These are phyloP conservation scores for Emiliania huxleyi DNA, from an alignment of 78 protist species.

Conservation along the genomic window DNA sequence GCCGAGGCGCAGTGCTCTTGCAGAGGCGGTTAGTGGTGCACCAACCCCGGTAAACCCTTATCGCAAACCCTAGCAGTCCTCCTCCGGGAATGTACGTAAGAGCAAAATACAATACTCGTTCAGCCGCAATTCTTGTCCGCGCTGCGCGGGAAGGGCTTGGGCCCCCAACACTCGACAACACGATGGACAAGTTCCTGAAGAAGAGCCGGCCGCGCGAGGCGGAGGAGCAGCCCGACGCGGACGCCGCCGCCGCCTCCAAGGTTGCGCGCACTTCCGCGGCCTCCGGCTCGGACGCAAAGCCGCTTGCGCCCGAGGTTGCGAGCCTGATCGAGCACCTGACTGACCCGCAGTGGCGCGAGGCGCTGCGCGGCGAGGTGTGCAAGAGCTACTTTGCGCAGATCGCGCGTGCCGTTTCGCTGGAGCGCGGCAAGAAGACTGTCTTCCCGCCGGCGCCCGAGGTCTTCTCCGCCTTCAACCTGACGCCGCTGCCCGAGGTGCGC, in stretches of 20 bases:
- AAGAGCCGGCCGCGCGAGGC: background rate
- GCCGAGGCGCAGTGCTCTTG: too few species aligned
- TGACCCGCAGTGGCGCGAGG: background rate
- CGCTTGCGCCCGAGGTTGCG: background rate
- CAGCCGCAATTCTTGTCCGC: too few species aligned
- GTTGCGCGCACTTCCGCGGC: too few species aligned
- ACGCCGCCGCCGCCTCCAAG: background rate
- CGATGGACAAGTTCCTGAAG: background rate
- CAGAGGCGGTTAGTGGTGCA: too few species aligned
- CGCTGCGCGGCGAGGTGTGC: background rate
- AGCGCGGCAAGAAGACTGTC: background rate
- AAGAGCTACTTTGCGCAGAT: background rate
- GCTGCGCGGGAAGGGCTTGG: too few species aligned
- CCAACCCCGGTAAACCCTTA: too few species aligned
- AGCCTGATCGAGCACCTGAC: background rate
- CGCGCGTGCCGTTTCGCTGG: background rate
- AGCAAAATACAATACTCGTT: too few species aligned
- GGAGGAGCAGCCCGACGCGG: background rate
- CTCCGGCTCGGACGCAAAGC: too few species aligned
- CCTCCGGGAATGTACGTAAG: too few species aligned
- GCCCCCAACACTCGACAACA: background rate
- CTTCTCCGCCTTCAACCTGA: slow-evolving; percentile 61
- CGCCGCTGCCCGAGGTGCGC: slow-evolving; percentile 55
- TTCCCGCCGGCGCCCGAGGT: slow-evolving; percentile 60
- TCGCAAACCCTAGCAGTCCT: too few species aligned